Percentiles rank a stretch among this genome's conserved stretches.
Evolutionary conservation across 306 rosid species (phyloP).

Genomic region (Abrus precatorius): DNA sequence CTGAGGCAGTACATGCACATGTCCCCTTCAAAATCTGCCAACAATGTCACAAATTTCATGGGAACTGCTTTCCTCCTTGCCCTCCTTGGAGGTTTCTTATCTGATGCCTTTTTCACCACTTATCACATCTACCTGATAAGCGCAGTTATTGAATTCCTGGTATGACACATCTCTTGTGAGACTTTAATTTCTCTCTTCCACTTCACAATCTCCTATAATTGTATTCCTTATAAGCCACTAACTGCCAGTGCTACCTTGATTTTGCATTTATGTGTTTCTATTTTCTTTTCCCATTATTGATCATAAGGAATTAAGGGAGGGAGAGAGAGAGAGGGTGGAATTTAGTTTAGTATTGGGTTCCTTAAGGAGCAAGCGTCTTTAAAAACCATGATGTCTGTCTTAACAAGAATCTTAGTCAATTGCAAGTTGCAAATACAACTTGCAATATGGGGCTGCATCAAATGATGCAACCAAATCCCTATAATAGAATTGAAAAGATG

Average conservation of each 20-base stretch:
- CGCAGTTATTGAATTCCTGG: slow-evolving; percentile 86
- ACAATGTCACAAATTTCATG: slow-evolving; percentile 94
- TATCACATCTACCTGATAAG: slow-evolving; percentile 82
- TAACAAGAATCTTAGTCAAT: slow-evolving; percentile 47
- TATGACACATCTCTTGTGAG: slow-evolving; percentile 36
- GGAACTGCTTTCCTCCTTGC: slow-evolving; percentile 94
- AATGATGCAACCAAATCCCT: slow-evolving; percentile 49
- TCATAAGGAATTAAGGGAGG: neutral
- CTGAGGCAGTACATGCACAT: slow-evolving; percentile 72
- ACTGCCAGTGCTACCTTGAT: neutral
- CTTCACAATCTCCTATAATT: neutral
- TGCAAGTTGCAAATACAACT: slow-evolving; percentile 50
- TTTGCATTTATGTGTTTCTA: neutral
- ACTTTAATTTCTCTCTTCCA: neutral
- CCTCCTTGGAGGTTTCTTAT: slow-evolving; percentile 93
- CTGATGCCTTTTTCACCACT: slow-evolving; percentile 88
- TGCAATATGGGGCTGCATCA: slow-evolving; percentile 54
- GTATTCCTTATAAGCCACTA: no score
- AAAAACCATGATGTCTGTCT: slow-evolving; percentile 43
- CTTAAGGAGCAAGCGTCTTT: slow-evolving; percentile 52
- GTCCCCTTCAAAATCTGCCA: slow-evolving; percentile 85
- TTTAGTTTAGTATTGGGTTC: slow-evolving; percentile 38
- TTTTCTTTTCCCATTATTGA: neutral
- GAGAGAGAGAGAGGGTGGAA: neutral
- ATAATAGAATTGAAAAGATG: slow-evolving; percentile 43